Percentiles rank a stretch among this genome's conserved stretches.
Conservation (phyloP, 2,329 filamentous ascomycete species). For the Tolypocladium ovalisporum region DNA sequence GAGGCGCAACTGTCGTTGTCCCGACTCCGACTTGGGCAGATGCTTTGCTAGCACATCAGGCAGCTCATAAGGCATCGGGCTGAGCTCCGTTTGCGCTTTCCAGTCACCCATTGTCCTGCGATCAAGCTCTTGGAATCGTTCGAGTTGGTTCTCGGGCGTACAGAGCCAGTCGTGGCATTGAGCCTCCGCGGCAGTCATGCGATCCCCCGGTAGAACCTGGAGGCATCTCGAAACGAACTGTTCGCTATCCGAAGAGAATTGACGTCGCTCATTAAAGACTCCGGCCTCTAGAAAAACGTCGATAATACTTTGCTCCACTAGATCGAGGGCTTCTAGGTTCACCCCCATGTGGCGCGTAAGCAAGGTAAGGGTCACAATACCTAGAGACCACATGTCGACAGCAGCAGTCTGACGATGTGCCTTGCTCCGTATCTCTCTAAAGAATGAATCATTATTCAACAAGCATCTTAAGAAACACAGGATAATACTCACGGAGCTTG, state of each 20-base stretch:
- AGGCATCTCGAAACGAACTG: slow-evolving; percentile 21
- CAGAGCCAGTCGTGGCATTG: slow-evolving; percentile 22
- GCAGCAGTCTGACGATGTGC: slow-evolving; percentile 18
- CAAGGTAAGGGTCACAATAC: slow-evolving; percentile 30
- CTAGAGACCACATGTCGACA: slow-evolving; percentile 44
- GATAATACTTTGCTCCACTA: slow-evolving; percentile 15
- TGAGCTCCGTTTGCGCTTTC: slow-evolving; percentile 14
- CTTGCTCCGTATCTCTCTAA: slow-evolving; percentile 26
- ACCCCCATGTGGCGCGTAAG: slow-evolving; percentile 12
- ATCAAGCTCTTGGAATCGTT: slow-evolving; percentile 22
- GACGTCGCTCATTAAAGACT: slow-evolving; percentile 5
- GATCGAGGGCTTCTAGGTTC: slow-evolving; percentile 14
- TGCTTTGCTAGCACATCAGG: slow-evolving; percentile 11
- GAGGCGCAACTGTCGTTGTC: background rate
- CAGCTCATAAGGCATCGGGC: slow-evolving; percentile 22
- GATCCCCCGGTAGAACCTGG: slow-evolving; percentile 12
- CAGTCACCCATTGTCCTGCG: slow-evolving; percentile 14
- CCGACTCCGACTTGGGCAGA: background rate
- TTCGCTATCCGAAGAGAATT: slow-evolving; percentile 14
- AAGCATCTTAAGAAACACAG: background rate
- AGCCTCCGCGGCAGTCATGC: slow-evolving; percentile 18
- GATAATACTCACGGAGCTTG: slow-evolving; percentile 35
- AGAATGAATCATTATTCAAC: background rate
- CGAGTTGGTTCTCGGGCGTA: slow-evolving; percentile 16
- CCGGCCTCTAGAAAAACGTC: slow-evolving; percentile 6